Conservation (phyloP, 352 stramenopile genomes). For the Phytophthora podocarpi region DNA sequence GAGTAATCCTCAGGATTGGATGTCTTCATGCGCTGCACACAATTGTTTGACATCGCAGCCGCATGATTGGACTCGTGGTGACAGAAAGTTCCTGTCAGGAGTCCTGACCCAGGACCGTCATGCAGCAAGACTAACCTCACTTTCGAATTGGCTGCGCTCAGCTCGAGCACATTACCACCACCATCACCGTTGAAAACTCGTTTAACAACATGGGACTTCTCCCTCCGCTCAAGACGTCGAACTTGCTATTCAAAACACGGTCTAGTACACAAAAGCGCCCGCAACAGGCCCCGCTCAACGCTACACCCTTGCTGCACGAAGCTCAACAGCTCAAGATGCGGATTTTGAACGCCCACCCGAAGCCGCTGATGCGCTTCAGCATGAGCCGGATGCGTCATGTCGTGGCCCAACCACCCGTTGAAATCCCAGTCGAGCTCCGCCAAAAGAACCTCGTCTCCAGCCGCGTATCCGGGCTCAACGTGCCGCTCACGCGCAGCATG, state of each 20-base stretch:
- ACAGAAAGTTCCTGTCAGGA: too few relatives aligned
- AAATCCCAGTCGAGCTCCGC: constrained; percentile 51
- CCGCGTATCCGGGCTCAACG: constrained; percentile 54
- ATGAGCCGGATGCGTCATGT: constrained; percentile 66
- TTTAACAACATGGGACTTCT: constrained; percentile 23
- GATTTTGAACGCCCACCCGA: constrained; percentile 48
- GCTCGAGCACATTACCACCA: neutral
- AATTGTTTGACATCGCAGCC: constrained; percentile 10
- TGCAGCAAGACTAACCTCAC: too few relatives aligned
- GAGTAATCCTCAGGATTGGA: constrained; percentile 14
- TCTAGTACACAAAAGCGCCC: constrained; percentile 9
- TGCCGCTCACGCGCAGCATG: constrained; percentile 67
- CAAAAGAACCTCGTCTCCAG: constrained; percentile 39
- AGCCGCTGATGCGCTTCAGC: constrained; percentile 62
- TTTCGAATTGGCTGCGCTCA: constrained; percentile 20
- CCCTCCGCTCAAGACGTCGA: constrained; percentile 30
- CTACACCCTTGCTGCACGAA: constrained; percentile 38
- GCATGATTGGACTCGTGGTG: constrained; percentile 18
- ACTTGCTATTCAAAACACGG: constrained; percentile 23
- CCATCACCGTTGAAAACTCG: too few relatives aligned
- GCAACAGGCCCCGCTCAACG: constrained; percentile 3
- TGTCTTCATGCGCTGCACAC: neutral
- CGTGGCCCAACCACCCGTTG: constrained; percentile 50
- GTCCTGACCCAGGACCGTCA: too few relatives aligned
- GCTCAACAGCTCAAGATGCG: constrained; percentile 64